Percentiles rank a stretch among this genome's conserved stretches.
Conservation (phyloP, 2,329 filamentous ascomycete genomes). For the Thielaviopsis ethacetica region DNA sequence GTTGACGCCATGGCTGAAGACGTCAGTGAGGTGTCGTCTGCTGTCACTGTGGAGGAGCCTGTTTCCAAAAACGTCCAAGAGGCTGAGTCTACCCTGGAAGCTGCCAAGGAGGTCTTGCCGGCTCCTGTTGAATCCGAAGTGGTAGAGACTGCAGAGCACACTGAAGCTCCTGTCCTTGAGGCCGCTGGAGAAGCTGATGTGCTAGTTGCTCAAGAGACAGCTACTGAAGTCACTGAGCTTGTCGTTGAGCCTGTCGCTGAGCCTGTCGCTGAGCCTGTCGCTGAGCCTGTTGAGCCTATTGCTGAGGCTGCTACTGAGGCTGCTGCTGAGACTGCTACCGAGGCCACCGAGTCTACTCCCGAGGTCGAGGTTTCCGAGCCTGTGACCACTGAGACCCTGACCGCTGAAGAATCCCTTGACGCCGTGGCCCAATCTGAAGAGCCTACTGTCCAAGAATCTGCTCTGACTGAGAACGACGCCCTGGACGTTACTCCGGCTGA, state of each 20-base stretch:
- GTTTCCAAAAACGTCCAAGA: neutral
- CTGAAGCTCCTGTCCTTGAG: slow-evolving; percentile 1
- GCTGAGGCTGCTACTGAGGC: no score
- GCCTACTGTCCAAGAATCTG: slow-evolving; percentile 12
- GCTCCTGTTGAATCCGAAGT: no score
- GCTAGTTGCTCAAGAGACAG: neutral
- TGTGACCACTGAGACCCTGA: neutral
- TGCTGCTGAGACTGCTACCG: neutral
- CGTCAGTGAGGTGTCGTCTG: slow-evolving; percentile 12
- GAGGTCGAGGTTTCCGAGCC: slow-evolving; percentile 5
- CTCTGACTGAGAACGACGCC: neutral
- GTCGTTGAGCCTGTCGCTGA: slow-evolving; percentile 2
- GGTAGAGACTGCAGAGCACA: slow-evolving; percentile 7
- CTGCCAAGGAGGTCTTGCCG: neutral
- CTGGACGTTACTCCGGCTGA: neutral
- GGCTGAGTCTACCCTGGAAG: neutral
- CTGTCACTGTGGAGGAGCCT: neutral
- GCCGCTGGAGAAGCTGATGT: slow-evolving; percentile 5
- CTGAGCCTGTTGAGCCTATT: slow-evolving; percentile 2
- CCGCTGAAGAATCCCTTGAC: neutral
- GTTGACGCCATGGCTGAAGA: neutral
- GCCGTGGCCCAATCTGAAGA: neutral
- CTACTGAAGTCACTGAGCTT: neutral
- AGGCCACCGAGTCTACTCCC: neutral
- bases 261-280: neutral